Base-by-base conservation (phyloP, 2,329 filamentous ascomycete species). In the Microdochium nivale region DNA sequence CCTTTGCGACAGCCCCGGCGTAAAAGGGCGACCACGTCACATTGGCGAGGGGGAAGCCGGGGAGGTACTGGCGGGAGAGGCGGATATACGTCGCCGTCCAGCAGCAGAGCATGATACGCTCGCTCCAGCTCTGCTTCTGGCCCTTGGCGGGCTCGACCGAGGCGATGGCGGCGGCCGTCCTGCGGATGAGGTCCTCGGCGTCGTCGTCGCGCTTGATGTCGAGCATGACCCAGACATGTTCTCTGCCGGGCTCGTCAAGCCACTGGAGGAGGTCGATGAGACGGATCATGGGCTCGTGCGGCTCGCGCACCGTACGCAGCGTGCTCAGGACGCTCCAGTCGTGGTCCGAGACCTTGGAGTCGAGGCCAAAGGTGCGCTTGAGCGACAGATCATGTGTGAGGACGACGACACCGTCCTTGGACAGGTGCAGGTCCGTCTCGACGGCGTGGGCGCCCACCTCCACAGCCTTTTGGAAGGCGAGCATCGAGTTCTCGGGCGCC, bases 381-480 rank as follows among this genome's bases (percentile, higher is more conserved):
- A 96, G 74, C 2, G 81, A 84, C 5, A 80, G 72, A 64, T 96
- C 91, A 81, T 90, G 90, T 47, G 86, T 89, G 40, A 97, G 71
- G 10, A 97, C 88, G 1, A 95, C 87, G 0, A 95, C 84, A 7
- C 86, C 84, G 62, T 97, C 92, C 55, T 78, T 82, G 14, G 88
- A 85, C 32, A 96, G 70, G 65, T 95, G 91, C 9, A 96, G 69
- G 62, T 97, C 92, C 19, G 90, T 95, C 71, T 97, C 92, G 25
- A 97, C 73, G 0, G 87, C 92, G 60, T 95, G 81, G 0, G 88
- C 82, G 21, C 89, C 89, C 19, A 82, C 83, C 30, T 81, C 73
- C 2, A 92, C 78, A 1, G 90, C 91, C 25, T 78, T 85, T 52
- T 73, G 73, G 70, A 96, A 95, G 8, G 88, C 87, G 16, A 75